Base-by-base conservation (phyloP, 2,329 filamentous ascomycete genomes). In the Clonostachys chloroleuca region DNA sequence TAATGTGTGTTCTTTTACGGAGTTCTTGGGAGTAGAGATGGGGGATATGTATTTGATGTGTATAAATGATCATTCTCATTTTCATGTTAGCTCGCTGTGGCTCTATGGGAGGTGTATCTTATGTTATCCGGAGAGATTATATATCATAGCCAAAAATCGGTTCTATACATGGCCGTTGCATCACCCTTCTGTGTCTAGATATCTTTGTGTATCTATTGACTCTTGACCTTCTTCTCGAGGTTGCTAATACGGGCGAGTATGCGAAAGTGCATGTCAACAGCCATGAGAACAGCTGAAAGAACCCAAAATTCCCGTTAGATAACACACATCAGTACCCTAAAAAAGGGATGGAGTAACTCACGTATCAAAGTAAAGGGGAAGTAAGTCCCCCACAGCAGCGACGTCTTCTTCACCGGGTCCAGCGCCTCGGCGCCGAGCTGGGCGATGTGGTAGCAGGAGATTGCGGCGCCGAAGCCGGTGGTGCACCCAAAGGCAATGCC, bases 201-300 rank as follows among this genome's bases (percentile, higher is more conserved):
- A 18, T 18, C 12, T 13, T 34, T 47, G 40, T 30, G 24, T 17
- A 47, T 42, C 51, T 56, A 74, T 52, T 70, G 67, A 14, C 52
- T 59, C 61, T 79, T 80, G 55, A 71, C 67, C 48, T 58, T 65
- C 34, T 40, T 49, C 5, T 62, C 56, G 1, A 47, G 52, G 6
- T 49, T 53, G 35, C 65, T 60, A 13, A 75, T 59, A 9, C 78
- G 72, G 7, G 54, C 61, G 9, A 78, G 56, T 2, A 83, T 61
- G n/a, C 80, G 68, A 35, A 57, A 44, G 44, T 73, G 78, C 79
- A 83, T 82, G 53, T 83, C 79, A 18, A 70, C 53, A 10, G 70
- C 74, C 60, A 82, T 66, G 2, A 79, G 12, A 0, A 67, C 52
- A 13, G 79, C 79, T 82, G 43, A 5, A n/a, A 24, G 6, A n/a